phyloP scores from a whole-genome alignment of 2,329 filamentous ascomycete genomes.

The Trichoderma simmonsii region DNA sequence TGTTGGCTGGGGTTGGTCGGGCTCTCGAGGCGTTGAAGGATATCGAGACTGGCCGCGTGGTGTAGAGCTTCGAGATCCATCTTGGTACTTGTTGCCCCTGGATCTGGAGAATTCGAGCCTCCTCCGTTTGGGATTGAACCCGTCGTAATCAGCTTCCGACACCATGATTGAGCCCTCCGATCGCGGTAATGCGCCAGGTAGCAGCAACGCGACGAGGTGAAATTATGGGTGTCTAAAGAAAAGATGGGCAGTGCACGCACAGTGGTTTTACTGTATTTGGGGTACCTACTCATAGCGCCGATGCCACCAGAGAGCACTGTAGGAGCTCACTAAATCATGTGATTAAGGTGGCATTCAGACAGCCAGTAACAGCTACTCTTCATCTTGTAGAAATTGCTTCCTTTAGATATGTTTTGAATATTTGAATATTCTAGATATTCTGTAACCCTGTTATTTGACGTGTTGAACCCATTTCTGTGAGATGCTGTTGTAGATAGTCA shows the following conservation, averaged over 20 bases:
- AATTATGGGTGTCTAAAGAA: neutral
- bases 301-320: neutral
- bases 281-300: neutral
- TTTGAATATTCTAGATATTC: neutral
- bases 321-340: neutral
- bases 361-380: neutral
- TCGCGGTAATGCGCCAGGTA: conserved; percentile 6
- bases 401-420: neutral
- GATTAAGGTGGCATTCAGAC: neutral
- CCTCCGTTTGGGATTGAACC: conserved; percentile 40
- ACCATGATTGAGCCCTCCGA: conserved; percentile 28
- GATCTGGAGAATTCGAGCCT: conserved; percentile 35
- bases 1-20: conserved; percentile 57
- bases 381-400: neutral
- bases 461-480: neutral
- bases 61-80: conserved; percentile 35
- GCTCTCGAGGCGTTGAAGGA: conserved; percentile 39
- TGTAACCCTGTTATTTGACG: neutral
- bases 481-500: neutral
- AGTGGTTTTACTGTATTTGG: neutral
- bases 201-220: conserved; percentile 8
- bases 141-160: conserved; percentile 37
- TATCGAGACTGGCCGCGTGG: conserved; percentile 36
- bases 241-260: neutral
- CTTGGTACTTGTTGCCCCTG: conserved; percentile 29